Evolutionary conservation across 257 asterid genomes (phyloP), one percentile per base, ranked within the genome.

Genomic region (Buddleja alternifolia): DNA sequence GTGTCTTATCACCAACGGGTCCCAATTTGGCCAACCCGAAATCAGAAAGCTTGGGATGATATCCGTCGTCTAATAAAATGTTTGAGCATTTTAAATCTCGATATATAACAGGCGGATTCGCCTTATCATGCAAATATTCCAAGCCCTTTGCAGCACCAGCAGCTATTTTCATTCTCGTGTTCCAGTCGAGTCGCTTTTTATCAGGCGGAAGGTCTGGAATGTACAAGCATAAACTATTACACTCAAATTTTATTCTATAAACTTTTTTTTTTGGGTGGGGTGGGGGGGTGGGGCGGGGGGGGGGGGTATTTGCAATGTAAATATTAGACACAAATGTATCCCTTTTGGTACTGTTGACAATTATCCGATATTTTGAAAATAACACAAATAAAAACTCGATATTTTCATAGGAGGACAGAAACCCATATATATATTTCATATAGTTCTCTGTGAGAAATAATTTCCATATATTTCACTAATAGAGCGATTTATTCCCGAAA

Each of bases 21-120:
- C 93, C 96, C 69, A 88, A 65, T 70, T 86, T 88, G 63, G 96
- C 93, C 74, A 88, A 71, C 41, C 96, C 93, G 58, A 88, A 88
- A 79, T 88, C 89, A 7, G 91, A 84, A 21, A 86, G 86, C 77
- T 81, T 84, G 45, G 93, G 88, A 23, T 75, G 70, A 68, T 67
- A 84, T 6, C 70, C 81, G 39, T 86, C 88, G 29, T 75, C 88
- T 21, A 88, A 84, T 71, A 88, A 73, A 69, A 84, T 82, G 57
- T 88, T 88, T 9, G 89, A 84, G 75, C 91, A 82, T 74, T 89
- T 85, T 53, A 89, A 73, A 78, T 86, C 89, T 57, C 90, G 72
- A 73, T 86, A 83, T 42, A 89, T 89, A 32, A 89, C 88, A 15
- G 95, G 96, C 4, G 96, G 96, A 58, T 79, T 86, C 9, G 84